Conservation (phyloP, 2,329 filamentous ascomycete species). For the Microthyrium microscopicum region DNA sequence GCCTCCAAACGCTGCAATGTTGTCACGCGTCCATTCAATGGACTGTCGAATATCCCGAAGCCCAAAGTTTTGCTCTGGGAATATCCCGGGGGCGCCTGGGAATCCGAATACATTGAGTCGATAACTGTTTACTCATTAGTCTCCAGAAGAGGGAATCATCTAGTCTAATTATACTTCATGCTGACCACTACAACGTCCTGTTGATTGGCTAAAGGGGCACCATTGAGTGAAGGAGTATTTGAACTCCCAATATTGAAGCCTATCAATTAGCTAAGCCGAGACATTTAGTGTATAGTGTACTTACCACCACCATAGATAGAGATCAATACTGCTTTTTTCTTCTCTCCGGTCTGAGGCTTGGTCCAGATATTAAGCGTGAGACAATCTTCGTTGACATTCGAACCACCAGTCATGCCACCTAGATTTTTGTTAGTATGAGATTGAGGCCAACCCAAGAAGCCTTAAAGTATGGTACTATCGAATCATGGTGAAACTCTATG, state of each 20-base stretch:
- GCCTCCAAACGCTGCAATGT: constrained; percentile 5
- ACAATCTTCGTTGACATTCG: constrained; percentile 4
- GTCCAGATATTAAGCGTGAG: constrained; percentile 7
- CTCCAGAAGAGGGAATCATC: neutral
- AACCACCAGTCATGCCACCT: neutral
- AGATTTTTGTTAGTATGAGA: too few relatives aligned
- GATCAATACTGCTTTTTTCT: constrained; percentile 6
- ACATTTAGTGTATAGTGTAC: constrained; percentile 14
- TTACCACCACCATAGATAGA: constrained; percentile 5
- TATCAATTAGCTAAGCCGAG: constrained; percentile 17
- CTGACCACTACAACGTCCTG: constrained; percentile 7
- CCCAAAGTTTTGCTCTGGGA: constrained; percentile 3
- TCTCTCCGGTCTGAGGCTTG: constrained; percentile 6
- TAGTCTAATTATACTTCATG: constrained; percentile 1
- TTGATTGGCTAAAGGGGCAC: constrained; percentile 2
- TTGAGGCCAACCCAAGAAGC: too few relatives aligned
- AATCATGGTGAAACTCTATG: too few relatives aligned
- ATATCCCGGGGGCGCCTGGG: constrained; percentile 2
- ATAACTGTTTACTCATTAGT: constrained; percentile 3
- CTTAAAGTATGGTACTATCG: too few relatives aligned
- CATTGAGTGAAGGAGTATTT: constrained; percentile 3
- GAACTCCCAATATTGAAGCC: constrained; percentile 10
- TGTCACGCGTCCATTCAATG: constrained; percentile 6
- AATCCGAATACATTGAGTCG: constrained; percentile 7
- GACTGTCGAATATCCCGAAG: constrained; percentile 6